These are phyloP conservation scores for Colletotrichum lini DNA, from an alignment of 2,329 filamentous ascomycete species.

Conservation along the genomic window DNA sequence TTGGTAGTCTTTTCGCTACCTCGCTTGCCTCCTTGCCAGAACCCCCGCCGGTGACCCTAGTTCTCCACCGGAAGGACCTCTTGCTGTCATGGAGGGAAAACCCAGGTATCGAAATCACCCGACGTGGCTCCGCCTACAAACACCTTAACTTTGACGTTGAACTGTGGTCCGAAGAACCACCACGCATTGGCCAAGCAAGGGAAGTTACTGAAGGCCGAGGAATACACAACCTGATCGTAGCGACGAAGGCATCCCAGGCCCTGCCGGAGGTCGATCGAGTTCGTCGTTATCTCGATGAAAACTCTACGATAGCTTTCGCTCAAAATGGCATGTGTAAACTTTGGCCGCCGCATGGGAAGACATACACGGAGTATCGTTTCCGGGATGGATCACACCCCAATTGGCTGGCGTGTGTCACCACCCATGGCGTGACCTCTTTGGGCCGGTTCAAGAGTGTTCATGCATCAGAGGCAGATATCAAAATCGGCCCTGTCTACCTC, in stretches of 20 bases:
- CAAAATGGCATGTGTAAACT: slow-evolving; percentile 89
- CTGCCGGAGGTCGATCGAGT: slow-evolving; percentile 73
- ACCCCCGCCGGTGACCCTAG: slow-evolving; percentile 82
- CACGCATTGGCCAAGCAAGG: slow-evolving; percentile 52
- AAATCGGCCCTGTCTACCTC: slow-evolving; percentile 62
- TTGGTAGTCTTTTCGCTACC: slow-evolving; percentile 85
- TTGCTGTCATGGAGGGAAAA: slow-evolving; percentile 62
- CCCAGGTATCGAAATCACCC: slow-evolving; percentile 62
- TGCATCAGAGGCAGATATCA: slow-evolving; percentile 64
- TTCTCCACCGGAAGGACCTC: slow-evolving; percentile 76
- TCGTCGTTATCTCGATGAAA: slow-evolving; percentile 70
- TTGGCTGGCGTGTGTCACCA: slow-evolving; percentile 78
- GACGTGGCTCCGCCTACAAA: slow-evolving; percentile 50
- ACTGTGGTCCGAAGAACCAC: slow-evolving; percentile 66
- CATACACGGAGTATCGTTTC: slow-evolving; percentile 61
- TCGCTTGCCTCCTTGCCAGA: slow-evolving; percentile 72
- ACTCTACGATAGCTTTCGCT: slow-evolving; percentile 84
- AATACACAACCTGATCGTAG: slow-evolving; percentile 82
- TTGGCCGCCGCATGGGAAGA: slow-evolving; percentile 66
- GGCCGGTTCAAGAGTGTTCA: slow-evolving; percentile 67
- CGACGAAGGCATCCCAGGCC: slow-evolving; percentile 81
- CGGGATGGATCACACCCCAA: slow-evolving; percentile 64
- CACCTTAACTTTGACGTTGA: slow-evolving; percentile 64
- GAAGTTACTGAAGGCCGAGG: slow-evolving; percentile 56
- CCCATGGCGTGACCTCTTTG: slow-evolving; percentile 68